Evolutionary conservation across 495 filamentous ascomycete species (phyloP).

Genomic region (Lophiostoma macrostomum): DNA sequence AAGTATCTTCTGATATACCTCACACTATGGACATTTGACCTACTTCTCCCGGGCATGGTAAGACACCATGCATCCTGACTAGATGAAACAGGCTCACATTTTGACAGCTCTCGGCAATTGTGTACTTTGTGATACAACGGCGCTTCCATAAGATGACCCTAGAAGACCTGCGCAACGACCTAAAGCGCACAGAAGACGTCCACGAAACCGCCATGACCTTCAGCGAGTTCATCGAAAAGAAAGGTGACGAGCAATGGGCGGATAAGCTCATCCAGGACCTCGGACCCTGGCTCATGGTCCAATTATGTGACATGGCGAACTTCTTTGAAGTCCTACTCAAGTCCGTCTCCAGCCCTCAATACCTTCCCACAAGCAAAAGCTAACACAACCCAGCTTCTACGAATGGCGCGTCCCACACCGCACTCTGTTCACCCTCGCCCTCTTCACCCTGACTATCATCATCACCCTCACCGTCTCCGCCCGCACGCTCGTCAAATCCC

Average conservation of each 20-base stretch:
- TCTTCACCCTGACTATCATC: slow-evolving; percentile 39
- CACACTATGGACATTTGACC: slow-evolving; percentile 13
- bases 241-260: slow-evolving; percentile 45
- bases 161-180: slow-evolving; percentile 40
- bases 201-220: slow-evolving; percentile 36
- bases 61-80: slow-evolving; percentile 38
- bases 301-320: slow-evolving; percentile 46
- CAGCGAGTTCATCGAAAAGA: slow-evolving; percentile 47
- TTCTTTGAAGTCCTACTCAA: slow-evolving; percentile 45
- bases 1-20: slow-evolving; percentile 30
- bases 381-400: slow-evolving; percentile 42
- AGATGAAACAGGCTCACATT: slow-evolving; percentile 41
- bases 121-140: slow-evolving; percentile 42
- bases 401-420: slow-evolving; percentile 43
- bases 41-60: slow-evolving; percentile 28
- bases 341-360: slow-evolving; percentile 15
- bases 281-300: slow-evolving; percentile 45
- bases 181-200: slow-evolving; percentile 37
- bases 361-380: neutral
- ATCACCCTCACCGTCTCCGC: slow-evolving; percentile 37
- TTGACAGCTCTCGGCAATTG: slow-evolving; percentile 27
- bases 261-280: slow-evolving; percentile 41
- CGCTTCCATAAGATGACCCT: slow-evolving; percentile 39
- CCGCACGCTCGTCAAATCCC: slow-evolving; percentile 42
- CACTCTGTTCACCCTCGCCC: slow-evolving; percentile 40